A percentile compares a stretch with the other conserved stretches of the same genome.
Conservation (phyloP, 2,329 filamentous ascomycete species). For the Ophiocordyceps camponoti-saundersi region DNA sequence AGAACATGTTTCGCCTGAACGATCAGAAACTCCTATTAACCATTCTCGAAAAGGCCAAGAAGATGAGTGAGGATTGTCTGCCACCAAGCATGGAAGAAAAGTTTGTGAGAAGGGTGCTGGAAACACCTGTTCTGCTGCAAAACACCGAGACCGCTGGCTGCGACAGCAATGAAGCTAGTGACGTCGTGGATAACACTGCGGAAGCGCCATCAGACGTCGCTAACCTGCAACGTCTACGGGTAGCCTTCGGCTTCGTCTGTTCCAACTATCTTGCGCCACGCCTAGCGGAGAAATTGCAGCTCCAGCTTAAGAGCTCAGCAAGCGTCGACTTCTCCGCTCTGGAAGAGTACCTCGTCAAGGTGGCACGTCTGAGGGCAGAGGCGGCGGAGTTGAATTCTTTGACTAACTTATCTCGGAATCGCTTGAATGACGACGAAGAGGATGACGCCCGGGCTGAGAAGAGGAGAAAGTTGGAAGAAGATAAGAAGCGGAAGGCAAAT, state of each 20-base stretch:
- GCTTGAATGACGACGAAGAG: conserved; percentile 48
- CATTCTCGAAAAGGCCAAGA: conserved; percentile 53
- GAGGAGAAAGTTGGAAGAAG: conserved; percentile 73
- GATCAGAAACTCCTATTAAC: conserved; percentile 50
- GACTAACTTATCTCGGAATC: conserved; percentile 56
- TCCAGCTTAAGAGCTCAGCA: conserved; percentile 17
- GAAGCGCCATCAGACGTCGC: conserved; percentile 30
- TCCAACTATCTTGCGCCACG: conserved; percentile 38
- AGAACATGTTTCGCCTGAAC: conserved; percentile 70
- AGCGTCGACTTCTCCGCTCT: conserved; percentile 52
- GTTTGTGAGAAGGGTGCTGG: conserved; percentile 61
- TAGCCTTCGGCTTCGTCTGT: conserved; percentile 48
- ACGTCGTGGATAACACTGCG: conserved; percentile 17
- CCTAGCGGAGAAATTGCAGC: conserved; percentile 23
- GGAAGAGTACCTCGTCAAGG: conserved; percentile 47
- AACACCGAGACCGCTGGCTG: conserved; percentile 20
- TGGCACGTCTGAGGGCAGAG: conserved; percentile 54
- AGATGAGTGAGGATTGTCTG: conserved; percentile 46
- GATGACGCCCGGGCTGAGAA: conserved; percentile 54
- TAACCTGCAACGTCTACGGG: conserved; percentile 44
- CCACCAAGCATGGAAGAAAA: conserved; percentile 72
- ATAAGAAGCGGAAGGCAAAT: conserved; percentile 63
- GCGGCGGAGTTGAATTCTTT: conserved; percentile 51
- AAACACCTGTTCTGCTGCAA: conserved; percentile 57
- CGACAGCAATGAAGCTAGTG: conserved; percentile 2